A percentile compares a stretch with the other conserved stretches of the same genome.
These are phyloP conservation scores for Neolentinus lepideus DNA, from an alignment of 1,284 basidiomycete species.

Conservation along the genomic window DNA sequence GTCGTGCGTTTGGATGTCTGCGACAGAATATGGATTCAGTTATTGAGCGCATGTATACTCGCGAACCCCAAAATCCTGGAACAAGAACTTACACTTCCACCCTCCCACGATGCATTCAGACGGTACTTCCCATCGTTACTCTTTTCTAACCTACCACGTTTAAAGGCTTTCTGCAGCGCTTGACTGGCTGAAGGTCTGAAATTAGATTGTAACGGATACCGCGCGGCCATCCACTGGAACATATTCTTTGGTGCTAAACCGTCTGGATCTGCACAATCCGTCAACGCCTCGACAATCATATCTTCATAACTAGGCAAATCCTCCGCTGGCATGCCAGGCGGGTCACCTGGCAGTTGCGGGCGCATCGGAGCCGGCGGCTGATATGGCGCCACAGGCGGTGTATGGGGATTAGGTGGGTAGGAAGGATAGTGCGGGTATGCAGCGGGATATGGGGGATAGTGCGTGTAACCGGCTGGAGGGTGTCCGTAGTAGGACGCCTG, in stretches of 20 bases:
- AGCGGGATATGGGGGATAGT: constrained; percentile 31
- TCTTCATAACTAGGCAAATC: constrained; percentile 81
- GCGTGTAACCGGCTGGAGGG: constrained; percentile 23
- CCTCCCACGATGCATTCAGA: constrained; percentile 68
- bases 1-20: constrained; percentile 63
- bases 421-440: constrained; percentile 19
- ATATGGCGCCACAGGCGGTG: constrained; percentile 20
- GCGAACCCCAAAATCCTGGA: background rate
- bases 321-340: constrained; percentile 29
- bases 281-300: constrained; percentile 76
- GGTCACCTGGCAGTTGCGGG: constrained; percentile 22
- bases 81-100: constrained; percentile 53
- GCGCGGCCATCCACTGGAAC: constrained; percentile 71
- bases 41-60: background rate
- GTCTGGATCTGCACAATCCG: constrained; percentile 54
- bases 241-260: constrained; percentile 74
- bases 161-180: constrained; percentile 76
- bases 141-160: constrained; percentile 70
- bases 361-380: constrained; percentile 19
- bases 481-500: constrained; percentile 49
- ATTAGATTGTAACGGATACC: constrained; percentile 79
- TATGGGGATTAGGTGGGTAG: constrained; percentile 19
- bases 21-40: constrained; percentile 6
- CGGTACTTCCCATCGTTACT: constrained; percentile 61
- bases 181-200: constrained; percentile 80